Conservation (phyloP, 1,284 basidiomycete genomes). For the Ceratobasidium sp. region DNA sequence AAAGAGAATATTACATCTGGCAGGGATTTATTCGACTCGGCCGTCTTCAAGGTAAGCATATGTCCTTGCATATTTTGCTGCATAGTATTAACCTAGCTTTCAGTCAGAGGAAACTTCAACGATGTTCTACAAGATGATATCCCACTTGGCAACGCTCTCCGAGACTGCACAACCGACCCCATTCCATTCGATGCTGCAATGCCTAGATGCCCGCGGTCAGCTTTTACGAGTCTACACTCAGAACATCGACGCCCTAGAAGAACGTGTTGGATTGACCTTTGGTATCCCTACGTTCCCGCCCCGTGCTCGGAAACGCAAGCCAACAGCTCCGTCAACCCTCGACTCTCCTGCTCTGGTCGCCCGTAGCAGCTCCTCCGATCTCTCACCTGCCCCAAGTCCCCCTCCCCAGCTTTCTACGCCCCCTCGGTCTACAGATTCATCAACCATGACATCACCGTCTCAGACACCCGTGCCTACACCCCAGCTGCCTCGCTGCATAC, state of each 20-base stretch:
- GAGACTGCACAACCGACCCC: constrained; percentile 81
- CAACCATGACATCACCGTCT: constrained; percentile 32
- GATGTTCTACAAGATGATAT: constrained; percentile 91
- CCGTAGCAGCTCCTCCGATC: constrained; percentile 28
- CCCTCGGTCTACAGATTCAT: constrained; percentile 20
- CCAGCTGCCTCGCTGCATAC: constrained; percentile 78
- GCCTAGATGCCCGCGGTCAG: constrained; percentile 81
- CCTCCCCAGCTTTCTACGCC: not conserved
- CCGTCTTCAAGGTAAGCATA: constrained; percentile 82
- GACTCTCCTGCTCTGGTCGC: not conserved
- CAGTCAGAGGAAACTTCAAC: constrained; percentile 81
- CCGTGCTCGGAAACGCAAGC: constrained; percentile 45
- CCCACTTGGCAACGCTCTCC: constrained; percentile 81
- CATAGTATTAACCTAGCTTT: constrained; percentile 41
- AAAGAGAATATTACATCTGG: constrained; percentile 78
- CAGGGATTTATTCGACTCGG: constrained; percentile 92
- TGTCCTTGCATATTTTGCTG: constrained; percentile 47
- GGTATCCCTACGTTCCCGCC: constrained; percentile 67
- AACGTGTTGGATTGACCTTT: constrained; percentile 84
- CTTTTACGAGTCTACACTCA: constrained; percentile 94
- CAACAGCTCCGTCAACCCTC: constrained; percentile 12
- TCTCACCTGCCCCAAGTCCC: constrained; percentile 1
- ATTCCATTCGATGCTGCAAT: constrained; percentile 83
- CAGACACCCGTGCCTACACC: constrained; percentile 43
- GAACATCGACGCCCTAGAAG: constrained; percentile 93